A percentile compares a stretch with the other conserved stretches of the same genome.
These are phyloP conservation scores for Phytophthora tentaculata DNA, from an alignment of 352 stramenopile genomes.

Conservation along the genomic window DNA sequence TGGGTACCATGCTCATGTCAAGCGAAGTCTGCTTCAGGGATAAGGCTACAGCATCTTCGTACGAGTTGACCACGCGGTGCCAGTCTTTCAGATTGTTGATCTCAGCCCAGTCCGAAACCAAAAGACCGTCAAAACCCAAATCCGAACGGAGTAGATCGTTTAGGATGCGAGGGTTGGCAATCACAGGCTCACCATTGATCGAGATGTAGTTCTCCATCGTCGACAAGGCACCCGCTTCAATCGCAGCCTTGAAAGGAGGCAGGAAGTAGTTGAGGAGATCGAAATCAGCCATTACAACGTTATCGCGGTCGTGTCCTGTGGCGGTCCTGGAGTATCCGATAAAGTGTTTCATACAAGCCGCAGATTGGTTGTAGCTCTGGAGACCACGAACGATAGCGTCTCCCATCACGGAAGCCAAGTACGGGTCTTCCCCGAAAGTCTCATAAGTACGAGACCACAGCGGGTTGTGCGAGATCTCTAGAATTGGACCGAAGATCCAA, in stretches of 20 bases:
- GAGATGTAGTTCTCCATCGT: slow-evolving; percentile 95
- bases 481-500: slow-evolving; percentile 90
- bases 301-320: slow-evolving; percentile 79
- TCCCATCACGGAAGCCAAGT: slow-evolving; percentile 25
- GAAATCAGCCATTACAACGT: slow-evolving; percentile 66
- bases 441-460: slow-evolving; percentile 91
- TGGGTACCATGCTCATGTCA: slow-evolving; percentile 91
- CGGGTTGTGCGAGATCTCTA: slow-evolving; percentile 82
- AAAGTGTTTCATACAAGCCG: slow-evolving; percentile 89
- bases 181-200: slow-evolving; percentile 90
- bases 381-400: slow-evolving; percentile 69
- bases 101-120: slow-evolving; percentile 94
- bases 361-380: slow-evolving; percentile 64
- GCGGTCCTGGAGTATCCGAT: slow-evolving; percentile 81
- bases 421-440: slow-evolving; percentile 92
- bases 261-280: slow-evolving; percentile 85
- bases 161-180: slow-evolving; percentile 77
- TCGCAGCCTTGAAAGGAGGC: slow-evolving; percentile 77
- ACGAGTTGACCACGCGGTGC: slow-evolving; percentile 51
- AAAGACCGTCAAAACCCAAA: slow-evolving; percentile 80
- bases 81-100: slow-evolving; percentile 84
- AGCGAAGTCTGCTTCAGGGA: slow-evolving; percentile 78
- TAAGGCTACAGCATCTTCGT: slow-evolving; percentile 61
- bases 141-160: slow-evolving; percentile 77
- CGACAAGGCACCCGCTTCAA: slow-evolving; percentile 76